Conservation (phyloP, 257 asterid genomes). For the Sherardia arvensis region DNA sequence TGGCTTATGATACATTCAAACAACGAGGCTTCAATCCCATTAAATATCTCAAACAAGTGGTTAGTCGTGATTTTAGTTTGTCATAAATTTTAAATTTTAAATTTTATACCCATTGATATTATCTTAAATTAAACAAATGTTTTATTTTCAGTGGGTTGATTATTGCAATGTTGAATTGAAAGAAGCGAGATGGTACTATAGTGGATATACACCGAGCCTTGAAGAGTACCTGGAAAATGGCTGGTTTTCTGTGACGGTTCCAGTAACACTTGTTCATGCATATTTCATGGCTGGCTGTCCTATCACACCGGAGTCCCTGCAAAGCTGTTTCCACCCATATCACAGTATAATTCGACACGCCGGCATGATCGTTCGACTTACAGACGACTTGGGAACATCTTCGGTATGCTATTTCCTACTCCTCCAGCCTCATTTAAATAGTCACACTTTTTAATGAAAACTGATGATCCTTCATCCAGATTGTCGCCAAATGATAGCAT, state of each 20-base stretch:
- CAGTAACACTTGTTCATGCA: conserved; percentile 21
- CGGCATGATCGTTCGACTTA: conserved; percentile 25
- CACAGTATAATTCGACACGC: conserved; percentile 23
- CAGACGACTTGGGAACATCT: conserved; percentile 47
- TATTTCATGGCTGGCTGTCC: conserved; percentile 26
- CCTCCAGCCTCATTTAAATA: too few relatives aligned
- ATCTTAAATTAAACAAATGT: too few relatives aligned
- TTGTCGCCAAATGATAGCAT: too few relatives aligned
- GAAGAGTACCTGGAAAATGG: conserved; percentile 20
- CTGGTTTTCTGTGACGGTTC: conserved; percentile 35
- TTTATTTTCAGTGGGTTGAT: conserved; percentile 14
- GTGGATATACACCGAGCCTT: conserved; percentile 11
- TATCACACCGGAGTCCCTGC: conserved; percentile 14
- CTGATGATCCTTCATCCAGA: too few relatives aligned
- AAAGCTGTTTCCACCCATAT: conserved; percentile 8
- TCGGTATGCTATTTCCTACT: conserved; percentile 14
- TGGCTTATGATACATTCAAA: not conserved
- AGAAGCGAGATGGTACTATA: conserved; percentile 15
- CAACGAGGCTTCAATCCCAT: not conserved
- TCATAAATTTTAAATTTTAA: too few relatives aligned
- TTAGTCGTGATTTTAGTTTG: too few relatives aligned
- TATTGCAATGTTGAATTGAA: not conserved
- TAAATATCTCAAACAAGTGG: not conserved
- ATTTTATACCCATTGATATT: too few relatives aligned
- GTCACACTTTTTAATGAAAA: too few relatives aligned